These are phyloP conservation scores for Cyberlindnera maritima DNA, from an alignment of 805 yeast genomes.

Conservation along the genomic window DNA sequence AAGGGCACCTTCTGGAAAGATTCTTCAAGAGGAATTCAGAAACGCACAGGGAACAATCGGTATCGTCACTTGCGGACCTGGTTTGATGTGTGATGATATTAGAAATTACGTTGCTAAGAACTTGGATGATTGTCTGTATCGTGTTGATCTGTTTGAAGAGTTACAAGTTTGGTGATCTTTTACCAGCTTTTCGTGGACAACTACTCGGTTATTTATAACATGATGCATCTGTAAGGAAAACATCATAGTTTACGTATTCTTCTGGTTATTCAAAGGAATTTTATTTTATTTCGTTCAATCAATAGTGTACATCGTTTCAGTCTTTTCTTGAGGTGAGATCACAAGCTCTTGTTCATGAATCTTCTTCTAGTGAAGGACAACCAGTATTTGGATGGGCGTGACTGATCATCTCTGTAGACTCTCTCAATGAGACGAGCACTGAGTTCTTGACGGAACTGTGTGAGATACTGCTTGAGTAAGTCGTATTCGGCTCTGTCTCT, in stretches of 20 bases:
- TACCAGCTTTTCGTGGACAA: too few species aligned
- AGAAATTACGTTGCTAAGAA: constrained; percentile 44
- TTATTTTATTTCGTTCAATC: not conserved
- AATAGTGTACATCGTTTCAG: not conserved
- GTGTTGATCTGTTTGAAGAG: constrained; percentile 75
- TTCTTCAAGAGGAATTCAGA: constrained; percentile 39
- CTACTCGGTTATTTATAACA: too few species aligned
- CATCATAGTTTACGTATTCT: too few species aligned
- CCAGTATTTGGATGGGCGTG: constrained; percentile 87
- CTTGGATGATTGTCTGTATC: constrained; percentile 39
- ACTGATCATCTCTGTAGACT: constrained; percentile 58
- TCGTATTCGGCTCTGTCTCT: constrained; percentile 73
- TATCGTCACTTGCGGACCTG: constrained; percentile 64
- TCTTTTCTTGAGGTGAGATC: not conserved
- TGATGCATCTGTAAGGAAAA: too few species aligned
- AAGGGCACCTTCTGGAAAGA: constrained; percentile 44
- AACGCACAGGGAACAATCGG: constrained; percentile 44
- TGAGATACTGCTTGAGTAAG: constrained; percentile 73
- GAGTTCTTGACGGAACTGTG: constrained; percentile 93
- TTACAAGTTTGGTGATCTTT: constrained; percentile 65
- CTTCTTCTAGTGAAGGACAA: constrained; percentile 91
- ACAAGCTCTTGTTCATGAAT: constrained; percentile 88
- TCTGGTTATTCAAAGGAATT: not conserved
- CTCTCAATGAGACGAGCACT: constrained; percentile 75
- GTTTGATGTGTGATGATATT: constrained; percentile 56